phyloP scores from a whole-genome alignment of 2,329 filamentous ascomycete genomes.

The Clarireedia homoeocarpa region DNA sequence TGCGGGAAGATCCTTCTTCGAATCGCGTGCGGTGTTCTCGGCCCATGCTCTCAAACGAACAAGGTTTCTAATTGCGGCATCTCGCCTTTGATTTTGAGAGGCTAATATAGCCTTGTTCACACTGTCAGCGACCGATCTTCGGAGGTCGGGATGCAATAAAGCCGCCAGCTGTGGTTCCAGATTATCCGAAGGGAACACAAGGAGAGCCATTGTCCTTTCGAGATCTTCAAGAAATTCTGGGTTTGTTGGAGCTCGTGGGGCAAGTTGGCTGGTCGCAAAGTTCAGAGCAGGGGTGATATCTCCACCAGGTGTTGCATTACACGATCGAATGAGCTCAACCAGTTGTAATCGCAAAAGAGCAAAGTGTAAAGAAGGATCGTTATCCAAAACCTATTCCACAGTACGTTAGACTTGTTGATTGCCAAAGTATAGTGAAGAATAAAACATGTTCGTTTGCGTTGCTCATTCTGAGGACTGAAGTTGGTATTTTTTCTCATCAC shows the following conservation, averaged over 20 bases:
- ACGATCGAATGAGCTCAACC: slow-evolving; percentile 81
- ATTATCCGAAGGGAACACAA: slow-evolving; percentile 79
- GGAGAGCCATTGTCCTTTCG: slow-evolving; percentile 84
- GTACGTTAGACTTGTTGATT: not conserved
- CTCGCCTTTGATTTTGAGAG: slow-evolving; percentile 62
- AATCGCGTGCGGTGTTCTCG: slow-evolving; percentile 40
- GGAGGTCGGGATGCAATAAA: slow-evolving; percentile 70
- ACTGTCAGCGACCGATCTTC: slow-evolving; percentile 73
- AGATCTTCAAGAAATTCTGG: slow-evolving; percentile 76
- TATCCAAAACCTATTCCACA: slow-evolving; percentile 64
- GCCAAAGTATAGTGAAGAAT: slow-evolving; percentile 1
- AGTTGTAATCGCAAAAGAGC: slow-evolving; percentile 82
- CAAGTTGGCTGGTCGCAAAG: slow-evolving; percentile 82
- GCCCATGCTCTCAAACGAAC: slow-evolving; percentile 81
- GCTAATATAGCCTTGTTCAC: slow-evolving; percentile 86
- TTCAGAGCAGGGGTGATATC: slow-evolving; percentile 70
- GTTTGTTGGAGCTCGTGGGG: slow-evolving; percentile 76
- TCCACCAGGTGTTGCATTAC: slow-evolving; percentile 54
- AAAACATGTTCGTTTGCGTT: slow-evolving; percentile 22
- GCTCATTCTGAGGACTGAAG: slow-evolving; percentile 87
- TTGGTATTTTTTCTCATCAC: slow-evolving; percentile 79
- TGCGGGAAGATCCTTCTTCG: slow-evolving; percentile 28
- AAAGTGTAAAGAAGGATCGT: slow-evolving; percentile 78
- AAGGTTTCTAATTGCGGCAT: slow-evolving; percentile 75
- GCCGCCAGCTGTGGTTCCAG: slow-evolving; percentile 68